A percentile compares a stretch with the other conserved stretches of the same genome.
Evolutionary conservation across 1,284 basidiomycete genomes (phyloP).

Genomic region (Calocybe gambosa): DNA sequence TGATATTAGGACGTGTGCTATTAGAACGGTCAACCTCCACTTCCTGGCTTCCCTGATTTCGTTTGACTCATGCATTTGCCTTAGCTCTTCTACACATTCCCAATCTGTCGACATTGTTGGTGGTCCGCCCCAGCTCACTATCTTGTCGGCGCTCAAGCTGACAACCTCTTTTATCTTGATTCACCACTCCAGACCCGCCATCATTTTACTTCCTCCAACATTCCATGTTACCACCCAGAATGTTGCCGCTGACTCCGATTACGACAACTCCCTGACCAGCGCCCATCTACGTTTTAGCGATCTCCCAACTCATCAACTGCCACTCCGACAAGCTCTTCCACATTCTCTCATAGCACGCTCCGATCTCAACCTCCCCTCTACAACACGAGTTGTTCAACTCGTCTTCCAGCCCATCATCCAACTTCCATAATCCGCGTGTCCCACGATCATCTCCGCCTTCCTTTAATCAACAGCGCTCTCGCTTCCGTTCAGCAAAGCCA

Average conservation of each 20-base stretch:
- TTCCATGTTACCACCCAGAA: constrained; percentile 1
- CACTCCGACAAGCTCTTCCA: constrained; percentile 46
- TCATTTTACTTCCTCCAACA: constrained; percentile 68
- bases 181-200: constrained; percentile 79
- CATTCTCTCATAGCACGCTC: constrained; percentile 52
- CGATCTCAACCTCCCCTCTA: constrained; percentile 52
- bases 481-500: constrained; percentile 21
- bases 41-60: too few relatives aligned
- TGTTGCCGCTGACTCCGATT: not conserved
- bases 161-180: constrained; percentile 95
- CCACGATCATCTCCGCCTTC: constrained; percentile 25
- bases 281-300: constrained; percentile 37
- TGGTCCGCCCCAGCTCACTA: constrained; percentile 94
- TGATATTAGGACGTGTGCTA: too few relatives aligned
- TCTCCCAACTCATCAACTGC: constrained; percentile 42
- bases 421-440: constrained; percentile 18
- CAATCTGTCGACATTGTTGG: constrained; percentile 96
- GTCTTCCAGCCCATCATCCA: constrained; percentile 25
- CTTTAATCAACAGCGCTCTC: constrained; percentile 19
- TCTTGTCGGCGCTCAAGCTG: constrained; percentile 90
- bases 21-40: too few relatives aligned
- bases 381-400: constrained; percentile 53
- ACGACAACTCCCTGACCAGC: constrained; percentile 10
- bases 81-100: constrained; percentile 84
- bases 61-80: not conserved